Base-by-base conservation (phyloP, 805 yeast genomes). In the Barnettozyma vustinii region DNA sequence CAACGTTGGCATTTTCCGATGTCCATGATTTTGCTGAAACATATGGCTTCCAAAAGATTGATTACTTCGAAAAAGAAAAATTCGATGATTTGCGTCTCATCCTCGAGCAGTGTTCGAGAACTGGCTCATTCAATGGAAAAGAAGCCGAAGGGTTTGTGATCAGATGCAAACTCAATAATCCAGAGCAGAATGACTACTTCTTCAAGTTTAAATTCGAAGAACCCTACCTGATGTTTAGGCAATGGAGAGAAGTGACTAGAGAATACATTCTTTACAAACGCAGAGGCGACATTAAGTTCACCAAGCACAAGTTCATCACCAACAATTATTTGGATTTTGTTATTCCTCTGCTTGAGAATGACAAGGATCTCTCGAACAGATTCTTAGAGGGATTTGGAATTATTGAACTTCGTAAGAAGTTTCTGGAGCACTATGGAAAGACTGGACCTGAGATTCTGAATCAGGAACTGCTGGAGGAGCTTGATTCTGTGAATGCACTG, bases 101-200 rank as follows among this genome's bases (percentile, higher is more conserved):
- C 56, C 65, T 91, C 23, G 76, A 80, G 4, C 69, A 71, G 1
- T 74, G 83, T 48, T 76, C 84, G 0, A 66, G 73, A 48, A 78
- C 84, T 0, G 98, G 98, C 0, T 73, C 81, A 1, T 89, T 80
- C 65, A 69, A 85, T 1, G 81, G 78, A 1, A 69, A 73, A 36
- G 97, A 89, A 55, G 76, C 87, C 8, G 99, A 94, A 68, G 99
- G 99, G 0, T 94, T 92, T 70, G 99, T 94, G 1, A 73, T 94
- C 4, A 74, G 99, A 48, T 80, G 91, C 57, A 72, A 75, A 42
- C 49, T 56, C 8, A 53, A 51, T 7, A 52, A 42, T 0, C 50
- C 52, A 20, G 50, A 54, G 1, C 35, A 48, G 1, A 52, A 52
- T 12, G 87, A 83, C 53, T 89, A 77, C 59, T 87, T 92, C 66